These are phyloP conservation scores for Exophiala sideris DNA, from an alignment of 2,329 filamentous ascomycete genomes.

Conservation along the genomic window DNA sequence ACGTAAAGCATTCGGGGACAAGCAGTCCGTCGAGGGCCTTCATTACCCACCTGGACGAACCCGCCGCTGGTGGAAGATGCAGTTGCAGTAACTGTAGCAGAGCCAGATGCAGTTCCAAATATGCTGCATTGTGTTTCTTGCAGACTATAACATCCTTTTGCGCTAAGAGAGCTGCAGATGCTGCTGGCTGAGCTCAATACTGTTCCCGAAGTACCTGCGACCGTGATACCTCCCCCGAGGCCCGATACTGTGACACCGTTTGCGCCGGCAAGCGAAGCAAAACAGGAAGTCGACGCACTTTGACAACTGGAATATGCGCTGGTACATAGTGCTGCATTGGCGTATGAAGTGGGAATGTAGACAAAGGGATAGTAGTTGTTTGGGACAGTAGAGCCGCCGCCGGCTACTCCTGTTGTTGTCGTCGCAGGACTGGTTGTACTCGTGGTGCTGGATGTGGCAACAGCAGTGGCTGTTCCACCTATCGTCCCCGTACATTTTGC, in stretches of 20 bases:
- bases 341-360: constrained; percentile 53
- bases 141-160: constrained; percentile 48
- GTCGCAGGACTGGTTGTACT: constrained; percentile 33
- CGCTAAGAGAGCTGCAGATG: constrained; percentile 47
- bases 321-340: constrained; percentile 50
- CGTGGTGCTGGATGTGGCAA: constrained; percentile 20
- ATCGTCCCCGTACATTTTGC: constrained; percentile 58
- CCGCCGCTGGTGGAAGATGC: constrained; percentile 21
- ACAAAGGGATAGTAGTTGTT: constrained; percentile 53
- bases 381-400: constrained; percentile 29
- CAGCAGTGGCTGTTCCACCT: constrained; percentile 17
- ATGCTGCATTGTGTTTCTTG: constrained; percentile 45
- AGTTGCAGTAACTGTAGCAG: constrained; percentile 21
- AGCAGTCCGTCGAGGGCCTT: constrained; percentile 25
- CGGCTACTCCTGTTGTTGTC: constrained; percentile 38
- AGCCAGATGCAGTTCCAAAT: constrained; percentile 33
- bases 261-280: constrained; percentile 45
- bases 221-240: constrained; percentile 44
- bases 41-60: constrained; percentile 25
- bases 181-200: constrained; percentile 40
- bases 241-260: constrained; percentile 53
- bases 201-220: constrained; percentile 43
- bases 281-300: constrained; percentile 45
- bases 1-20: constrained; percentile 42
- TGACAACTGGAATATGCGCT: constrained; percentile 54